Evolutionary conservation across 129 eudicot species (phyloP).

Genomic region (Artemisia argyi): DNA sequence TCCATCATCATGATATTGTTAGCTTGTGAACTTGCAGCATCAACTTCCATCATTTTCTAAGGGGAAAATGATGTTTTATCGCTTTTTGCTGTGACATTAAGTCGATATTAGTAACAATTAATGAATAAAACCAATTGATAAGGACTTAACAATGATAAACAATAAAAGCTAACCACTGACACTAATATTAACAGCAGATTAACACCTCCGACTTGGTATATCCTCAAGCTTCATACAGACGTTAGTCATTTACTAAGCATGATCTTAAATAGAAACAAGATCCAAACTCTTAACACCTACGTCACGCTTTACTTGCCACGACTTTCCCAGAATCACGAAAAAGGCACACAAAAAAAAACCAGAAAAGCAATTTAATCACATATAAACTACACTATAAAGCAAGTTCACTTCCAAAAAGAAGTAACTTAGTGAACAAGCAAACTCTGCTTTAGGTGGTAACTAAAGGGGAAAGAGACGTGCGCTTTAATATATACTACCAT

Average conservation of each 20-base stretch:
- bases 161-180: neutral
- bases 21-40: conserved; percentile 31
- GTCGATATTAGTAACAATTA: neutral
- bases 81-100: conserved; percentile 26
- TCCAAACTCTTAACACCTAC: no score
- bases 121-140: neutral
- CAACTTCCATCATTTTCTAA: conserved; percentile 48
- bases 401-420: neutral
- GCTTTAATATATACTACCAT: no score
- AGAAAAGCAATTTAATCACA: neutral
- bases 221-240: neutral
- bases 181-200: neutral
- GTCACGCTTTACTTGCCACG: no score
- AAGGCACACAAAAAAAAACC: neutral
- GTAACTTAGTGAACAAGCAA: no score
- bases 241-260: neutral
- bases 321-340: no score
- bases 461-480: no score
- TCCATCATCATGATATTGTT: conserved; percentile 42
- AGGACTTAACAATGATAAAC: neutral
- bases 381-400: neutral
- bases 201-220: neutral
- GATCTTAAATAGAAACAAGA: neutral
- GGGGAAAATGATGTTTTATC: conserved; percentile 22
- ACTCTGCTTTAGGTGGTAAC: no score